A percentile compares a stretch with the other conserved stretches of the same genome.
Conservation (phyloP, 176 grass and related monocot genomes). For the Oryza longistaminata region DNA sequence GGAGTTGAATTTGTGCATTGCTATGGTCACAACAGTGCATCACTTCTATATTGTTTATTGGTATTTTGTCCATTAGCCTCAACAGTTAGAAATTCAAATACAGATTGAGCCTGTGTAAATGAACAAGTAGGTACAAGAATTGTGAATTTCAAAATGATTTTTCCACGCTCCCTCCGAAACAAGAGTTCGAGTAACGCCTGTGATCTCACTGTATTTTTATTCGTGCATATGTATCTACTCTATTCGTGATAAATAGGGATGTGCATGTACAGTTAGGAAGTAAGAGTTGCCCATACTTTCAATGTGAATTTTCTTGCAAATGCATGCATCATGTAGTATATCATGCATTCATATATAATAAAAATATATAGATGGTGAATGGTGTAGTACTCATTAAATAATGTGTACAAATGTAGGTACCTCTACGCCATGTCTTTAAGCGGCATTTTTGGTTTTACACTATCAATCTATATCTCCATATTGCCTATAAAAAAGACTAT, state of each 20-base stretch:
- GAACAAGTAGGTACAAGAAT: no score
- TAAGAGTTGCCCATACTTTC: not conserved
- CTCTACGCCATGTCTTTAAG: not conserved
- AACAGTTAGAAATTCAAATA: not conserved
- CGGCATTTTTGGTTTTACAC: not conserved
- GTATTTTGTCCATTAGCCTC: not conserved
- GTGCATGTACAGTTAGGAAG: not conserved
- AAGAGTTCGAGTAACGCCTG: no score
- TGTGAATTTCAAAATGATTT: not conserved
- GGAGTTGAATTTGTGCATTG: constrained; percentile 5
- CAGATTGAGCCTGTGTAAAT: not conserved
- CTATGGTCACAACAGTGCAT: constrained; percentile 12
- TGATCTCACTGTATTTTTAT: not conserved
- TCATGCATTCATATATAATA: not conserved
- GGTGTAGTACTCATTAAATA: not conserved
- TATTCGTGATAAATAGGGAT: not conserved
- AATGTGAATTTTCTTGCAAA: not conserved
- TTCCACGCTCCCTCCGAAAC: not conserved
- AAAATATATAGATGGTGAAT: not conserved
- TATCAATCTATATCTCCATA: not conserved
- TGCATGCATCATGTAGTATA: not conserved
- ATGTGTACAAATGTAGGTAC: not conserved
- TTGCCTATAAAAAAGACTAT: no score
- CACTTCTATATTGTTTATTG: not conserved
- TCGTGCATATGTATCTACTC: not conserved